A percentile compares a stretch with the other conserved stretches of the same genome.
Evolutionary conservation across 257 asterid genomes (phyloP).

Genomic region (Buddleja alternifolia): DNA sequence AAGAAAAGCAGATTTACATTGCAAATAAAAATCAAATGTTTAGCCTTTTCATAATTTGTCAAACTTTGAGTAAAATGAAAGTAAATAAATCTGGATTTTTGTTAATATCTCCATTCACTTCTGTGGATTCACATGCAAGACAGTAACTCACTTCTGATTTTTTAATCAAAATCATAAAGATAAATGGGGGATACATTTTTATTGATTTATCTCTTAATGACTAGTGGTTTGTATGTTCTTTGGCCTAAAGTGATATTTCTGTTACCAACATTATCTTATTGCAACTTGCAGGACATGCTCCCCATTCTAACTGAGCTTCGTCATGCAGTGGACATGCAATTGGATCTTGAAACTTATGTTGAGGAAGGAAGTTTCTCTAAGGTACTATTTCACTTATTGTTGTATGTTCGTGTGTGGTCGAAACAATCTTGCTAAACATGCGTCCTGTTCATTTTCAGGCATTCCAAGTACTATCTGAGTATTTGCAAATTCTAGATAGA

Average conservation of each 20-base stretch:
- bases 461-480: constrained; percentile 89
- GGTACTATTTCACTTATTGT: constrained; percentile 49
- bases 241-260: constrained; percentile 13
- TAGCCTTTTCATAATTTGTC: constrained; percentile 2
- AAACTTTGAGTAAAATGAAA: constrained; percentile 2
- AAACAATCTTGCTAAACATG: constrained; percentile 31
- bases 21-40: background rate
- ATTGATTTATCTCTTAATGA: constrained; percentile 12
- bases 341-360: constrained; percentile 78
- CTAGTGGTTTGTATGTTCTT: constrained; percentile 20
- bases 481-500: constrained; percentile 88
- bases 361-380: constrained; percentile 86
- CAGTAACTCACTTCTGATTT: constrained; percentile 4
- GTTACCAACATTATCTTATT: constrained; percentile 24
- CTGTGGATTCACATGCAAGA: constrained; percentile 16
- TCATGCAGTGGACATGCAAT: constrained; percentile 85
- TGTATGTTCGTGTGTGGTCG: constrained; percentile 14
- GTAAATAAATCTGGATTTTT: constrained; percentile 8
- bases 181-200: background rate
- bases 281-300: constrained; percentile 75
- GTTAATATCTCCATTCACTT: constrained; percentile 5
- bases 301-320: constrained; percentile 84
- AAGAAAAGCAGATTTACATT: background rate
- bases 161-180: constrained; percentile 8
- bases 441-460: constrained; percentile 63